Evolutionary conservation across 805 yeast species (phyloP), one percentile per base, ranked within the genome.

Genomic region (Yarrowia alimentaria): DNA sequence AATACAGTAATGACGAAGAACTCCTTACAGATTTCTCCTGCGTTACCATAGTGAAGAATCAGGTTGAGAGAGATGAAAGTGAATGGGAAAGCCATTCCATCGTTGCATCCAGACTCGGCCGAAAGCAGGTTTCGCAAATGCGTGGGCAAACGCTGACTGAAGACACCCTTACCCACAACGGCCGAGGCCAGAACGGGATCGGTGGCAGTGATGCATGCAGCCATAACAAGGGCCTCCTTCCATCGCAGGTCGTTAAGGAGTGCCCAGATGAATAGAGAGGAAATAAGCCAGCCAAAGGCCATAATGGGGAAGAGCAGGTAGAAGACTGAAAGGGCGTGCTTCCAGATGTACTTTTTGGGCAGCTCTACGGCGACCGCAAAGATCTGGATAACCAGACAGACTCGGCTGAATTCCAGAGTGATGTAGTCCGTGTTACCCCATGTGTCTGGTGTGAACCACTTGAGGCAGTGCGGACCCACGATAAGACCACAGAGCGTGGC

Each of bases 111-210:
- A 0, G 91, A 83, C 60, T 87, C 95, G 0, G 95, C 95, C 22
- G 90, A 78, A 19, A 90, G 70, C 38, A 89, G 67, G 61, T 88
- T 85, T 58, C 95, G 74, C 68, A 89, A 73, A 67, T 89, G 96
- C n/a, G 94, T 95, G 1, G 96, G 95, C 13, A 89, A 95, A 51
- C 95, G 77, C 61, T 78, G 79, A 11, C 96, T 95, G 64, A 89
- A 89, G 63, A 86, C 85, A 57, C 95, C 95, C 60, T 85, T 89
- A 65, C 96, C 95, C 9, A 89, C 96, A 29, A 89, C 95, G 2
- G 96, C 95, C 13, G 95, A 93, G 2, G 96, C 96, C 61, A 89
- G 73, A 32, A 89, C 93, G 6, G 97, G 97, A 68, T 89, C 97
- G 0, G 97, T 90, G 2, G 96, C 96, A 0, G 96, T 90, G 37